Conservation (phyloP, 2,329 filamentous ascomycete species). For the Paecilomyces formosus region DNA sequence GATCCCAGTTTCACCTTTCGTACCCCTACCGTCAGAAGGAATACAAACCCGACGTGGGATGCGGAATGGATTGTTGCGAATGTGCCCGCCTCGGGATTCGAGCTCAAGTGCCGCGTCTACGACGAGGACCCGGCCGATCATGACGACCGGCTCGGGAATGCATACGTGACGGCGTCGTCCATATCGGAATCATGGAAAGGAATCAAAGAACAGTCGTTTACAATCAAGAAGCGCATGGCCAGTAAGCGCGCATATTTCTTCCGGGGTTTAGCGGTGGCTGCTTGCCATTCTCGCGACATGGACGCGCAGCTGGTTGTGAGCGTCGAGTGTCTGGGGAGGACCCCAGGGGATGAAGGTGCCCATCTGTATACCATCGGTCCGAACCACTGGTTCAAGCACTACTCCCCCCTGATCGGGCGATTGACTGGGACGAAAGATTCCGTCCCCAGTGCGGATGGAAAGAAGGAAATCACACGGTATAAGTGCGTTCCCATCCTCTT, state of each 20-base stretch:
- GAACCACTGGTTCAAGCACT: constrained; percentile 71
- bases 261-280: constrained; percentile 58
- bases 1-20: constrained; percentile 69
- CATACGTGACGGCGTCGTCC: constrained; percentile 58
- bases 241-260: constrained; percentile 81
- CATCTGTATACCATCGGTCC: constrained; percentile 74
- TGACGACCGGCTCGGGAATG: constrained; percentile 82
- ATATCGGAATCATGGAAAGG: constrained; percentile 62
- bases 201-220: constrained; percentile 56
- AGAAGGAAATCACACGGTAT: constrained; percentile 60
- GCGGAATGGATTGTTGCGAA: constrained; percentile 84
- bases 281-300: constrained; percentile 57
- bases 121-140: constrained; percentile 84
- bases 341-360: constrained; percentile 57
- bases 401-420: constrained; percentile 79
- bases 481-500: constrained; percentile 51
- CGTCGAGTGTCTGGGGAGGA: constrained; percentile 69
- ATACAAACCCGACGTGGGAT: constrained; percentile 72
- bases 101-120: constrained; percentile 76
- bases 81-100: constrained; percentile 71
- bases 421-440: constrained; percentile 64
- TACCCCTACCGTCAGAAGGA: constrained; percentile 66
- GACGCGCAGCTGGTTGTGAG: constrained; percentile 65
- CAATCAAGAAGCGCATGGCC: constrained; percentile 69
- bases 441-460: constrained; percentile 48